Conservation (phyloP, 1,139 yeast species). For the Yamadazyma atlantica region DNA sequence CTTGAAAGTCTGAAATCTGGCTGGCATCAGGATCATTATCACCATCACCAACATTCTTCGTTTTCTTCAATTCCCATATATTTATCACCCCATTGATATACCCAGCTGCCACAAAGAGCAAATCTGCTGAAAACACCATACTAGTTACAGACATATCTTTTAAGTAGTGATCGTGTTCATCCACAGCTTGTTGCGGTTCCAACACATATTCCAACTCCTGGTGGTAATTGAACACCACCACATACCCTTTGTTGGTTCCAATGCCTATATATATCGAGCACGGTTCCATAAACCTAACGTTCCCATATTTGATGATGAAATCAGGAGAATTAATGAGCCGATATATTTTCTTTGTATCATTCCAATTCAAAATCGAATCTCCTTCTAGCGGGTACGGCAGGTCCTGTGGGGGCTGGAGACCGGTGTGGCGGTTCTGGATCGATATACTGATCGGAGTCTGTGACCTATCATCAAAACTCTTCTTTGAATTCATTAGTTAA, state of each 20-base stretch:
- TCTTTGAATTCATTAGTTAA: slow-evolving; percentile 5
- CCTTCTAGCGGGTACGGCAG: slow-evolving; percentile 13
- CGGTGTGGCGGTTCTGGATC: slow-evolving; percentile 11
- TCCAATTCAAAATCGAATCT: slow-evolving; percentile 19
- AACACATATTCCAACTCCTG: slow-evolving; percentile 50
- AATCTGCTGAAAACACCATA: slow-evolving; percentile 41
- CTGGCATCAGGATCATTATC: no score
- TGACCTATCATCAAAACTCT: slow-evolving; percentile 38
- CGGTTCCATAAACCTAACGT: slow-evolving; percentile 45
- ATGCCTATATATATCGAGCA: slow-evolving; percentile 52
- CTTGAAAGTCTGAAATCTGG: no score
- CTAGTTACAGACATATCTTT: slow-evolving; percentile 32
- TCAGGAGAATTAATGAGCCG: slow-evolving; percentile 21
- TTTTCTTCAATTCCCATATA: slow-evolving; percentile 28
- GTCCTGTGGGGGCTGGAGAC: neutral
- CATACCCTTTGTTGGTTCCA: slow-evolving; percentile 61
- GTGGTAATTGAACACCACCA: slow-evolving; percentile 62
- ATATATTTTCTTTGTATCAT: slow-evolving; percentile 22
- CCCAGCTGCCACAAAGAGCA: slow-evolving; percentile 35
- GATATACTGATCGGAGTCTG: slow-evolving; percentile 29
- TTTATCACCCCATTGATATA: slow-evolving; percentile 27
- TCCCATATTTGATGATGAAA: slow-evolving; percentile 44
- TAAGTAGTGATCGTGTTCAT: slow-evolving; percentile 23
- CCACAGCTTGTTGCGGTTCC: slow-evolving; percentile 21
- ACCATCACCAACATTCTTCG: no score